Base-by-base conservation (phyloP, 2,329 filamentous ascomycete species). In the Fusarium sp. region DNA sequence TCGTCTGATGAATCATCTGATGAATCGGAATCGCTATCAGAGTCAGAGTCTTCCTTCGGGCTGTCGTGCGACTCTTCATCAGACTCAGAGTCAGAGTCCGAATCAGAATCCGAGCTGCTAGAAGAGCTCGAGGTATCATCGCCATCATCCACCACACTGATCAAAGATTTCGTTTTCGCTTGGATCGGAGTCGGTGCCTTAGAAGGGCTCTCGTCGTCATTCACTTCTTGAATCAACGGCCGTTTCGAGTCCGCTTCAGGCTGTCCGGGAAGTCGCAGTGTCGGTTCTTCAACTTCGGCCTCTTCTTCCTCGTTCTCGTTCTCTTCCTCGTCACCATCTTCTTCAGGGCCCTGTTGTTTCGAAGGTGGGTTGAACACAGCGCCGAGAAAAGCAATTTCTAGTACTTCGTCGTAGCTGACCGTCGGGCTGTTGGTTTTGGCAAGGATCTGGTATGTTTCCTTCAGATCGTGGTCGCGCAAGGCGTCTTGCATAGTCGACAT, bases 1-100 rank as follows among this genome's bases (percentile, higher is more conserved):
- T 47, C 44, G 3, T 30, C 27, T 12, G 55, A 42, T 8, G 56
- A 66, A 45, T 74, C 69, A 43, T 30, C 40, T 6, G 47, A 32
- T 7, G 59, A 55, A n/a, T 62, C 59, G n/a, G 47, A 38, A 32
- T 60, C 61, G 30, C 83, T 84, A 24, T 78, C 77, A 7, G 80
- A 77, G 7, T 78, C 75, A 6, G 54, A 45, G 25, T 66, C 56
- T 12, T 49, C 30, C 16, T 63, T 58, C 20, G 80, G 81, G 29
- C 83, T 83, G 7, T 81, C 81, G 0, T 81, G 79, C 16, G 78
- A 80, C 25, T 75, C 76, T 53, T 76, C 77, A 12, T 78, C 76
- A 4, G 80, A 77, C 6, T 78, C 75, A 6, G 80, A 77, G 6
- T 78, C 76, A 6, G 68, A 69, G 12, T 70, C 65, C 1, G 62